phyloP scores from a whole-genome alignment of 257 asterid species.

The Solanum peruvianum region DNA sequence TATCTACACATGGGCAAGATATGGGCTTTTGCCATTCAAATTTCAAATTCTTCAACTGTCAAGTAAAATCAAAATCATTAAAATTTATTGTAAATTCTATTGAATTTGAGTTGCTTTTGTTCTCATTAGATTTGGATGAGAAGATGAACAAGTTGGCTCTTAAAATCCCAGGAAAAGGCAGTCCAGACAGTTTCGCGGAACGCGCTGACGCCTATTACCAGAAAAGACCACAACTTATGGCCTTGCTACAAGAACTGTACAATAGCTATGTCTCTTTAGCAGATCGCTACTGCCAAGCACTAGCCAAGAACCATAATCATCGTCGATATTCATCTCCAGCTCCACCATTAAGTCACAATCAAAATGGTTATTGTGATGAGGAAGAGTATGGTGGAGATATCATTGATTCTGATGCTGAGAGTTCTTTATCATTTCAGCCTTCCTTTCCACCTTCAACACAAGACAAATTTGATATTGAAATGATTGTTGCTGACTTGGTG shows the following conservation, averaged over 20 bases:
- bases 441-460: background rate
- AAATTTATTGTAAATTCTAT: background rate
- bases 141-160: constrained; percentile 49
- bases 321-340: constrained; percentile 47
- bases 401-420: constrained; percentile 70
- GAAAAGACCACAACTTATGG: constrained; percentile 76
- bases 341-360: constrained; percentile 20
- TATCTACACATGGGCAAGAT: background rate
- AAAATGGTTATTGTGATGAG: constrained; percentile 18
- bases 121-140: constrained; percentile 66
- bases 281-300: constrained; percentile 69
- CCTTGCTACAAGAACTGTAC: constrained; percentile 66
- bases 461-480: constrained; percentile 32
- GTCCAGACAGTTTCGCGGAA: constrained; percentile 52
- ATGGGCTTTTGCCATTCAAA: background rate
- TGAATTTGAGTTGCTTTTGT: background rate
- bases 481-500: constrained; percentile 59
- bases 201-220: constrained; percentile 76
- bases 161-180: constrained; percentile 25
- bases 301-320: constrained; percentile 39
- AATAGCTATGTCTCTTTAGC: constrained; percentile 73
- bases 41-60: background rate
- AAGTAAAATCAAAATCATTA: background rate
- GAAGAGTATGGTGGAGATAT: constrained; percentile 31
- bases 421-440: constrained; percentile 57